phyloP scores from a whole-genome alignment of 202 grass and related monocot species.

The Saccharum hybrid region DNA sequence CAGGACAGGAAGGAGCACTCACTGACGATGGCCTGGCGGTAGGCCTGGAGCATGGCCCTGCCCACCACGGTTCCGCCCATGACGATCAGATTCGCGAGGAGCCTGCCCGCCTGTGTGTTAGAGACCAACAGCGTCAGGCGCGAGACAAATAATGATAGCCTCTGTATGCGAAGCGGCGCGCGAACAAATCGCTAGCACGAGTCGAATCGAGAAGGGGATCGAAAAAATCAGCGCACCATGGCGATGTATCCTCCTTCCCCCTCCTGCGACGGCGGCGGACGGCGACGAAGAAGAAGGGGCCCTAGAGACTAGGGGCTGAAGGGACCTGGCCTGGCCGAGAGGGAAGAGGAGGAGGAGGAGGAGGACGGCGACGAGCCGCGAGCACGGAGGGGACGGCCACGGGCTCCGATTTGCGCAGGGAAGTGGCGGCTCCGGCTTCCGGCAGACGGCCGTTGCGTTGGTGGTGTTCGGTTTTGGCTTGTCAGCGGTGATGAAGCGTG shows the following conservation, averaged over 20 bases:
- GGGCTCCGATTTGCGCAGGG: background rate
- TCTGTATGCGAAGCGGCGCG: background rate
- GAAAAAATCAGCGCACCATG: slow-evolving; percentile 30
- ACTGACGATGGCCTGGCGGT: slow-evolving; percentile 85
- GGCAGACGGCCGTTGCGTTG: background rate
- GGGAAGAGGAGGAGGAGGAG: background rate
- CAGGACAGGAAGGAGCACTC: slow-evolving; percentile 25
- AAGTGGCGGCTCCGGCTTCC: background rate
- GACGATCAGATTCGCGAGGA: slow-evolving; percentile 77
- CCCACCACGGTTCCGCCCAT: slow-evolving; percentile 67
- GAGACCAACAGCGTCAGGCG: background rate
- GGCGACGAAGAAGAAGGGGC: background rate
- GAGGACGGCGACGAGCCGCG: background rate
- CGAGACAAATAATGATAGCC: too few species aligned
- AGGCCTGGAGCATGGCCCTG: slow-evolving; percentile 76
- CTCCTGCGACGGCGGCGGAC: background rate
- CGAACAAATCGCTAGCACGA: background rate
- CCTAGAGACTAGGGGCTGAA: background rate
- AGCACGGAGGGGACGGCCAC: background rate
- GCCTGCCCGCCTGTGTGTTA: slow-evolving; percentile 56
- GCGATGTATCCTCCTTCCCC: background rate
- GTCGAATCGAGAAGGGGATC: background rate
- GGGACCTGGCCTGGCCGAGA: too few species aligned
- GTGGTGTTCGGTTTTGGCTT: background rate
- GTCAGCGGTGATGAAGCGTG: too few species aligned